phyloP scores from a whole-genome alignment of 169 alveolate species.

The Eimeria sp. region DNA sequence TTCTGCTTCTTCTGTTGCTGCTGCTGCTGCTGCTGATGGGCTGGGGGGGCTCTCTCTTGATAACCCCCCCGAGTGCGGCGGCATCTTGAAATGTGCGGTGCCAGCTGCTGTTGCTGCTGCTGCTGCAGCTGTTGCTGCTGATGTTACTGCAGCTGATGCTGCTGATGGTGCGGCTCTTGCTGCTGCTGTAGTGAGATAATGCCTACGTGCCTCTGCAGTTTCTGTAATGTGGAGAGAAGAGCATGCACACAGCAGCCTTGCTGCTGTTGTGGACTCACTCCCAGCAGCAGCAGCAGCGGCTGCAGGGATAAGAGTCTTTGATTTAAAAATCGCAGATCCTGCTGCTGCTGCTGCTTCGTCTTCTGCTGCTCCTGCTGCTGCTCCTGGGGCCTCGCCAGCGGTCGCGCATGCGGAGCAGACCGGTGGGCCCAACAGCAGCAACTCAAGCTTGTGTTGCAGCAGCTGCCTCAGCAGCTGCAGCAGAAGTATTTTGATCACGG shows the following conservation, averaged over 20 bases:
- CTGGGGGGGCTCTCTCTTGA: not conserved
- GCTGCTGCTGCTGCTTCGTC: not conserved
- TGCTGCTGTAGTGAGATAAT: too few relatives aligned
- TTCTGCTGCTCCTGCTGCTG: too few relatives aligned
- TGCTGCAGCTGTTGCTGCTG: conserved; percentile 26
- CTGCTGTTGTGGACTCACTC: not conserved
- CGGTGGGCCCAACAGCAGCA: not conserved
- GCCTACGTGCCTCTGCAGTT: too few relatives aligned
- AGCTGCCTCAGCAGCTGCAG: not conserved
- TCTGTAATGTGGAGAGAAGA: too few relatives aligned
- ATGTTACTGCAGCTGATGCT: not conserved
- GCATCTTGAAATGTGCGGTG: not conserved
- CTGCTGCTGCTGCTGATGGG: too few relatives aligned
- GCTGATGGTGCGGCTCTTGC: too few relatives aligned
- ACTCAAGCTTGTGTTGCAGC: not conserved
- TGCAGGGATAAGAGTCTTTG: not conserved
- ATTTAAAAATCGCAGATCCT: not conserved
- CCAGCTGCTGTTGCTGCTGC: conserved; percentile 13
- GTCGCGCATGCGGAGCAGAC: not conserved
- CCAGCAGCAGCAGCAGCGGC: not conserved
- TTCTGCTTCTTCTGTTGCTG: too few relatives aligned
- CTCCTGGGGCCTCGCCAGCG: not conserved
- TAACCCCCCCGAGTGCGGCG: not conserved
- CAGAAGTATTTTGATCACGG: not conserved
- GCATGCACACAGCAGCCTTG: not conserved